phyloP scores from a whole-genome alignment of 371 early-diverging fungal species.

The Coemansia sp. region DNA sequence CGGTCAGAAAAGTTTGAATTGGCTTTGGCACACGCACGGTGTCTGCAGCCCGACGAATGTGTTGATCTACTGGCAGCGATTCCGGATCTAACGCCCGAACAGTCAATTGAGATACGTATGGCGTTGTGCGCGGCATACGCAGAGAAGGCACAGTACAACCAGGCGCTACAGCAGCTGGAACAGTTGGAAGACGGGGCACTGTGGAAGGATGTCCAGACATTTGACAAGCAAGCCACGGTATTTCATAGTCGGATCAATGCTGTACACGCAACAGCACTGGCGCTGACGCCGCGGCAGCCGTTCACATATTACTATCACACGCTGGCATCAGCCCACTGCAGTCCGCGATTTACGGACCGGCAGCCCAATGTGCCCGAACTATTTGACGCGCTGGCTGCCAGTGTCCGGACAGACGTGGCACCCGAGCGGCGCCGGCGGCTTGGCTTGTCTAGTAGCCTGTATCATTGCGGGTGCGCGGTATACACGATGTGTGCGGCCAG shows the following conservation, averaged over 20 bases:
- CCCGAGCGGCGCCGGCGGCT: background rate
- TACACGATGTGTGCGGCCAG: slow-evolving; percentile 3
- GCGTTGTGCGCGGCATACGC: slow-evolving; percentile 30
- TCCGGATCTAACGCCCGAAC: slow-evolving; percentile 3
- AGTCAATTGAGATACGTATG: slow-evolving; percentile 12
- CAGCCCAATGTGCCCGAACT: background rate
- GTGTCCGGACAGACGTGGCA: background rate
- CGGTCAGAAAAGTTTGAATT: slow-evolving; percentile 12
- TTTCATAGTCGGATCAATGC: slow-evolving; percentile 8
- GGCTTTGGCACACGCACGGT: slow-evolving; percentile 33
- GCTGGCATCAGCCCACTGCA: slow-evolving; percentile 21
- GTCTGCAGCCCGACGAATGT: slow-evolving; percentile 14
- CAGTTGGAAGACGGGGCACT: slow-evolving; percentile 4
- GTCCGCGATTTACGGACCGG: slow-evolving; percentile 7
- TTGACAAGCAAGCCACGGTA: background rate
- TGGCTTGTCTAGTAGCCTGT: slow-evolving; percentile 14
- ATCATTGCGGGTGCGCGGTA: slow-evolving; percentile 18
- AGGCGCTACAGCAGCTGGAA: slow-evolving; percentile 1
- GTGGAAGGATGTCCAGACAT: slow-evolving; percentile 12
- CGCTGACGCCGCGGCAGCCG: slow-evolving; percentile 31
- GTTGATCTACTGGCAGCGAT: background rate
- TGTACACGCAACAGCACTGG: slow-evolving; percentile 14
- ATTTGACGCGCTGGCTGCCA: background rate
- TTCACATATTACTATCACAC: slow-evolving; percentile 35
- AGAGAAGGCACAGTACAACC: slow-evolving; percentile 8